Conservation (phyloP, 179 eudicot species). For the Beta lomatogona region DNA sequence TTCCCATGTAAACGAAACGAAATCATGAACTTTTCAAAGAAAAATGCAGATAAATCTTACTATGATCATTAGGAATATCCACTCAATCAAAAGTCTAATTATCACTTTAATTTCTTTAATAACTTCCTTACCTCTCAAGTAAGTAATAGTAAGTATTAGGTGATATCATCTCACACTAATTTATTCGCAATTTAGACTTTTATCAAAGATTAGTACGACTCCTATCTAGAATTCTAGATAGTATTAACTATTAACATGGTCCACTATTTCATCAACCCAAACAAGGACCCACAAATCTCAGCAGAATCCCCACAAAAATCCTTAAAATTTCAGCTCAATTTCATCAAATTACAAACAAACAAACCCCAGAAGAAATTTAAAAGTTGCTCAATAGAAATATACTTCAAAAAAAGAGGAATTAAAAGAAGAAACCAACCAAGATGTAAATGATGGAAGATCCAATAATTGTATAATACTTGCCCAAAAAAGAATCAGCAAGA, state of each 20-base stretch:
- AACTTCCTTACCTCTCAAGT: neutral
- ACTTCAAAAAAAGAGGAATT: constrained; percentile 22
- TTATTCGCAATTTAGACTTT: too few species aligned
- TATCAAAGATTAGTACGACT: too few species aligned
- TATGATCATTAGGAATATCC: neutral
- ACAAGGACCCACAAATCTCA: neutral
- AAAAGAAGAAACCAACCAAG: constrained; percentile 31
- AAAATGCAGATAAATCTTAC: too few species aligned
- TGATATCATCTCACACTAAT: neutral
- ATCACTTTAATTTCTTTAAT: neutral
- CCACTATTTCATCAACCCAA: neutral
- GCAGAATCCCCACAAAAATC: neutral
- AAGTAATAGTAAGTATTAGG: neutral
- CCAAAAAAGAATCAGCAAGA: constrained; percentile 57
- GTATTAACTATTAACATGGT: too few species aligned
- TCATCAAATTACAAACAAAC: constrained; percentile 34
- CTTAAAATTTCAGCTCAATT: neutral
- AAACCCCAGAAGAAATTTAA: constrained; percentile 27
- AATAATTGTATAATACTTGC: constrained; percentile 46
- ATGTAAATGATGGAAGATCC: constrained; percentile 48
- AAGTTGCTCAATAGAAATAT: neutral
- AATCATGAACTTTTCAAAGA: too few species aligned
- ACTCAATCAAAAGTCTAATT: neutral
- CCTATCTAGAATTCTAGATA: too few species aligned
- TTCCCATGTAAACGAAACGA: too few species aligned